Evolutionary conservation across 129 eudicot genomes (phyloP).

Genomic region (Centaurea solstitialis): DNA sequence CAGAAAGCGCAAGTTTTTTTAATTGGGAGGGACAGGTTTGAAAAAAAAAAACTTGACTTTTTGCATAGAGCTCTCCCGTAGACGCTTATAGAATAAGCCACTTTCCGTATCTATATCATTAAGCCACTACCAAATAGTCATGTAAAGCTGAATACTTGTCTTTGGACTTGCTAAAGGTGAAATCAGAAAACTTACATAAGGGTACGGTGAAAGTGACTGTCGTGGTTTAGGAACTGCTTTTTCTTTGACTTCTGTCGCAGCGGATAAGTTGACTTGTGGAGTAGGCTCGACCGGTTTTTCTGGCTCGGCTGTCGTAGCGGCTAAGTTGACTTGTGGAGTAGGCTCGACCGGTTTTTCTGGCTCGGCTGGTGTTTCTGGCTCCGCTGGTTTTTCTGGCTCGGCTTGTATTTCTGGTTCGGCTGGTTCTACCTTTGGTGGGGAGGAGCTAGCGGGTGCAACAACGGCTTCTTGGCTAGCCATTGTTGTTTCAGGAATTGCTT

Average conservation of each 20-base stretch:
- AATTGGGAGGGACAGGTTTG: too few relatives aligned
- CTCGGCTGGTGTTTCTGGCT: background rate
- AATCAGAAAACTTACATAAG: slow-evolving; percentile 51
- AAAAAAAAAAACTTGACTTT: too few relatives aligned
- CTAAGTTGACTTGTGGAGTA: slow-evolving; percentile 50
- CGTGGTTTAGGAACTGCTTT: slow-evolving; percentile 47
- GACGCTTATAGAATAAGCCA: too few relatives aligned
- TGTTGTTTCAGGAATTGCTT: slow-evolving; percentile 66
- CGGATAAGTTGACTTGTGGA: slow-evolving; percentile 50
- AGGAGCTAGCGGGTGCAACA: slow-evolving; percentile 24
- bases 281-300: slow-evolving; percentile 35
- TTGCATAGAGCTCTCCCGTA: too few relatives aligned
- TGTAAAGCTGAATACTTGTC: too few relatives aligned
- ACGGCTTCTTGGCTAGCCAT: slow-evolving; percentile 46
- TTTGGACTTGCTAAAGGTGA: background rate
- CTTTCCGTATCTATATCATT: too few relatives aligned
- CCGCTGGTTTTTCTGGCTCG: background rate
- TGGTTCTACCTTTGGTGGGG: slow-evolving; percentile 23
- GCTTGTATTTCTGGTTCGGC: background rate
- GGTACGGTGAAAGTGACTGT: slow-evolving; percentile 81
- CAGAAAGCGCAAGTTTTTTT: too few relatives aligned
- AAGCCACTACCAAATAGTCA: too few relatives aligned
- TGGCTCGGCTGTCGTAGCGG: slow-evolving; percentile 26
- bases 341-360: slow-evolving; percentile 32
- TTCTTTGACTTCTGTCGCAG: slow-evolving; percentile 50